Evolutionary conservation across 106 monocot genomes (phyloP).

Genomic region (Acanthochlamys bracteata): DNA sequence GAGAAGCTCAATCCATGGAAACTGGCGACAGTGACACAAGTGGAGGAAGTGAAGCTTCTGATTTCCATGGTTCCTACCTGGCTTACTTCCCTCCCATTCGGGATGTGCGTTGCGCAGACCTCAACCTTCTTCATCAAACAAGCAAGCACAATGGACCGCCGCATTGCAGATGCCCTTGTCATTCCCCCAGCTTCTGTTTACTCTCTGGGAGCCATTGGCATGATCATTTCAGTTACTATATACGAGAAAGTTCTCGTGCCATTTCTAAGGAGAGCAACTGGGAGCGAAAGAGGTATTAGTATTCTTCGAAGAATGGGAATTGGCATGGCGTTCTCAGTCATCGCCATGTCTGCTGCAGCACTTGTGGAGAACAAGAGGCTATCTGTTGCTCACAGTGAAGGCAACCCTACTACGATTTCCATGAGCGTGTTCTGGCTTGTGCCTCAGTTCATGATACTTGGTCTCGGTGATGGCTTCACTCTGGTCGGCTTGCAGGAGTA

Average conservation of each 20-base stretch:
- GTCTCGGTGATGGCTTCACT: slow-evolving; percentile 58
- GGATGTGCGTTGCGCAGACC: slow-evolving; percentile 42
- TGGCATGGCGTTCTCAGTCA: slow-evolving; percentile 37
- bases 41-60: slow-evolving; percentile 64
- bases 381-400: neutral
- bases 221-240: slow-evolving; percentile 41
- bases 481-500: slow-evolving; percentile 73
- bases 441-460: slow-evolving; percentile 69
- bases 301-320: slow-evolving; percentile 61
- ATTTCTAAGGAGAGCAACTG: slow-evolving; percentile 27
- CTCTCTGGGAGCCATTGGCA: slow-evolving; percentile 44
- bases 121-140: slow-evolving; percentile 82
- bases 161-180: slow-evolving; percentile 22
- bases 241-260: slow-evolving; percentile 73
- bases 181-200: slow-evolving; percentile 60
- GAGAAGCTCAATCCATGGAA: slow-evolving; percentile 39
- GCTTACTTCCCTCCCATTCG: slow-evolving; percentile 44
- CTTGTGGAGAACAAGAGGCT: slow-evolving; percentile 42
- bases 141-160: slow-evolving; percentile 31
- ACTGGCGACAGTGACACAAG: slow-evolving; percentile 67
- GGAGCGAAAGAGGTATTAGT: slow-evolving; percentile 50
- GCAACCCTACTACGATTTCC: neutral
- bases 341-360: slow-evolving; percentile 37
- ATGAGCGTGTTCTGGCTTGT: slow-evolving; percentile 68
- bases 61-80: slow-evolving; percentile 54